Evolutionary conservation across 2,329 filamentous ascomycete genomes (phyloP).

Genomic region (Neonectria hederae): DNA sequence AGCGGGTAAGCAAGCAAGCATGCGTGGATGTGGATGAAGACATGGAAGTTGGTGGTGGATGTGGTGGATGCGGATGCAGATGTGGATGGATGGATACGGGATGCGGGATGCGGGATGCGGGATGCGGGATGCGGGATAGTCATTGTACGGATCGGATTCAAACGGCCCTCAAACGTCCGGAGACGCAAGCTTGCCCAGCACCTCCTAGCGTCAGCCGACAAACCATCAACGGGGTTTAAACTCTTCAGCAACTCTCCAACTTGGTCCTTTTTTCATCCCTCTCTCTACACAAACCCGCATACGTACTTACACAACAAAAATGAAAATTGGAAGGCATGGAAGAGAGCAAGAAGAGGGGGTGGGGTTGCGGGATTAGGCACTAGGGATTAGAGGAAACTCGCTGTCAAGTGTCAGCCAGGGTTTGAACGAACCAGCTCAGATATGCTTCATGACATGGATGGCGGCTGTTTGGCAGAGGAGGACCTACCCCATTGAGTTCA

Average conservation of each 20-base stretch:
- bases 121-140: background rate
- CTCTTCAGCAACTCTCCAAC: background rate
- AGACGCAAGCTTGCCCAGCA: too few species aligned
- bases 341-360: background rate
- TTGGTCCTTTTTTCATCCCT: background rate
- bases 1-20: too few species aligned
- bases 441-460: background rate
- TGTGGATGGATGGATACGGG: background rate
- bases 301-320: too few species aligned
- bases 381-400: background rate
- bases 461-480: background rate
- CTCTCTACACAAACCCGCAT: too few species aligned
- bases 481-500: background rate
- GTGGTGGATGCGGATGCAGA: background rate
- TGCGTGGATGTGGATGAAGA: background rate
- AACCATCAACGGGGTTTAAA: background rate
- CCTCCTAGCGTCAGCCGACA: background rate
- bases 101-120: background rate
- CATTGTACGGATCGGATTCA: too few species aligned
- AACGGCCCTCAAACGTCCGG: too few species aligned
- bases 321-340: too few species aligned
- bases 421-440: background rate
- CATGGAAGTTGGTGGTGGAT: background rate
- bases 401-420: background rate
- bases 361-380: background rate